Percentiles rank a stretch among this genome's conserved stretches.
Conservation (phyloP, 2,329 filamentous ascomycete genomes). For the Pseudohalonectria lignicola region DNA sequence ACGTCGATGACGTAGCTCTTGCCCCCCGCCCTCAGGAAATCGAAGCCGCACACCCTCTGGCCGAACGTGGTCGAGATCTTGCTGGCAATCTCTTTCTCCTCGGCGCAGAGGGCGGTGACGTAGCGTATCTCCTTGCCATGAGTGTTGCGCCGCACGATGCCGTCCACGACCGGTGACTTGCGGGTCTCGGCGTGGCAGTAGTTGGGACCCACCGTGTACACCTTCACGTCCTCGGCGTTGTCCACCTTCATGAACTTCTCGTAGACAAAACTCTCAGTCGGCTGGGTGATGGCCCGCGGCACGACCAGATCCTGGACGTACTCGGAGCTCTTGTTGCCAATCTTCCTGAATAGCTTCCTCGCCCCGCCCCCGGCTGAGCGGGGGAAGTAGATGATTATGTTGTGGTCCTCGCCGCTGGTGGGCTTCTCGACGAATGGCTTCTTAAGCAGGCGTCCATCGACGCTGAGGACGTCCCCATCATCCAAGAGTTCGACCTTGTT, state of each 20-base stretch:
- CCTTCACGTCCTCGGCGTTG: constrained; percentile 96
- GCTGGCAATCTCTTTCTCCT: constrained; percentile 77
- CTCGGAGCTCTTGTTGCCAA: constrained; percentile 98
- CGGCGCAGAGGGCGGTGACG: constrained; percentile 70
- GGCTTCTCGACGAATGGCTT: constrained; percentile 99
- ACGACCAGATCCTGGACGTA: constrained; percentile 67
- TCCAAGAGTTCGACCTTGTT: constrained; percentile 76
- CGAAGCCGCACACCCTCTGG: constrained; percentile 91
- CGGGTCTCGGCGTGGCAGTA: constrained; percentile 96
- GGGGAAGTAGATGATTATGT: constrained; percentile 96
- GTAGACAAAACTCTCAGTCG: constrained; percentile 80
- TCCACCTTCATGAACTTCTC: constrained; percentile 96
- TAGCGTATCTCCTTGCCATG: constrained; percentile 97
- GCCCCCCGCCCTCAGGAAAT: constrained; percentile 75
- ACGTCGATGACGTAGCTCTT: constrained; percentile 98
- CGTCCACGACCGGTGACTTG: constrained; percentile 95
- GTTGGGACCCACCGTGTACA: constrained; percentile 85
- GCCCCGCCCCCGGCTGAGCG: constrained; percentile 79
- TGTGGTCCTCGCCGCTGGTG: constrained; percentile 96
- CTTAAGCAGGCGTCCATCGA: constrained; percentile 70
- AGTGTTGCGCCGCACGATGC: constrained; percentile 87
- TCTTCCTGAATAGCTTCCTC: constrained; percentile 85
- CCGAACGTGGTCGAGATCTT: constrained; percentile 89
- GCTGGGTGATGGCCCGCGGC: constrained; percentile 74
- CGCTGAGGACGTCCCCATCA: constrained; percentile 75